Evolutionary conservation across 2,329 filamentous ascomycete genomes (phyloP).

Genomic region (Epichloe sylvatica): DNA sequence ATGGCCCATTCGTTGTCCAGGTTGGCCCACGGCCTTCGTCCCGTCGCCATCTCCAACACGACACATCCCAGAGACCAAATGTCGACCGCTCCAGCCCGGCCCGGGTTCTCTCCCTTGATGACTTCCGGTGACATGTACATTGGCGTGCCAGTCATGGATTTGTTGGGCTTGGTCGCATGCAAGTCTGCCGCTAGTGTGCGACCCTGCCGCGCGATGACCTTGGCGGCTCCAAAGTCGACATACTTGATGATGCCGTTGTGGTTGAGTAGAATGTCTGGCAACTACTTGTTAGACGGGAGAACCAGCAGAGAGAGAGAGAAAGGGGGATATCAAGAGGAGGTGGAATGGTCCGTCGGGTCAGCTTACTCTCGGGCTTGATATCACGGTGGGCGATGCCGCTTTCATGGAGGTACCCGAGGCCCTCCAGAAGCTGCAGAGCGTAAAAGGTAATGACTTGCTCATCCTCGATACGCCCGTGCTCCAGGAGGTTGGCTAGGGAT

Average conservation of each 20-base stretch:
- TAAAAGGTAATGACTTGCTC: slow-evolving; percentile 97
- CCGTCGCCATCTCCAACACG: slow-evolving; percentile 94
- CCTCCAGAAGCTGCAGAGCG: slow-evolving; percentile 83
- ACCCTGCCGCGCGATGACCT: slow-evolving; percentile 87
- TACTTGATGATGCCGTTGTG: slow-evolving; percentile 99
- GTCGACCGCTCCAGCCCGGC: slow-evolving; percentile 76
- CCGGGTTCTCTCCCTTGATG: slow-evolving; percentile 75
- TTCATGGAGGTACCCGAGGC: slow-evolving; percentile 84
- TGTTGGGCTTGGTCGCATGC: slow-evolving; percentile 52
- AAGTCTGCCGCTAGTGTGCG: slow-evolving; percentile 60
- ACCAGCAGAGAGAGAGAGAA: background rate
- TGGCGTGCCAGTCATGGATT: slow-evolving; percentile 91
- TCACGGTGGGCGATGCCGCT: slow-evolving; percentile 87
- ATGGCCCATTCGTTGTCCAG: slow-evolving; percentile 99
- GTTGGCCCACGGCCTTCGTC: slow-evolving; percentile 82
- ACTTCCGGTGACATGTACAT: slow-evolving; percentile 99
- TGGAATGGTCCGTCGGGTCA: background rate
- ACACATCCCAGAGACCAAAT: slow-evolving; percentile 96
- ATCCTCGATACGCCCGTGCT: slow-evolving; percentile 94
- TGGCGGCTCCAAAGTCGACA: slow-evolving; percentile 94
- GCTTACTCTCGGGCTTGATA: slow-evolving; percentile 91
- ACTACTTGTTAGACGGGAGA: slow-evolving; percentile 6
- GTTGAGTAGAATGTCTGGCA: slow-evolving; percentile 76
- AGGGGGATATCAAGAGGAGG: background rate
- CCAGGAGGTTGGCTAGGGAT: slow-evolving; percentile 74